A percentile compares a stretch with the other conserved stretches of the same genome.
These are phyloP conservation scores for Pelargonium exstipulatum DNA, from an alignment of 441 rosid genomes.

Conservation along the genomic window DNA sequence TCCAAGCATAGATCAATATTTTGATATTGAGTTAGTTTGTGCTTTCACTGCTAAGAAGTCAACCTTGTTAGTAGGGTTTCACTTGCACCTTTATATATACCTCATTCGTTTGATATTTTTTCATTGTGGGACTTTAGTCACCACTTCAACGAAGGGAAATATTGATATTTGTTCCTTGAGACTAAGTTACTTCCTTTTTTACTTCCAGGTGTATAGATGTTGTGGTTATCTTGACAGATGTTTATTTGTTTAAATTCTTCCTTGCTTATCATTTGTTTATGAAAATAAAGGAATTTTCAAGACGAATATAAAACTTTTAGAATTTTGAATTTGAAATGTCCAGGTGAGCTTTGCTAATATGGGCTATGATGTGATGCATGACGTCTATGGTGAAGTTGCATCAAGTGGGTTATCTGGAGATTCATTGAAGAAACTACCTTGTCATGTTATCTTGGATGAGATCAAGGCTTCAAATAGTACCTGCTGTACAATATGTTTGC, in stretches of 20 bases:
- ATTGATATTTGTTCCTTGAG: not conserved
- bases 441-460: constrained; percentile 49
- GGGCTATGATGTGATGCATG: constrained; percentile 40
- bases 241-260: not conserved
- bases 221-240: not conserved
- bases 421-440: constrained; percentile 55
- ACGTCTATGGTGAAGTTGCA: constrained; percentile 34
- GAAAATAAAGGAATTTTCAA: not conserved
- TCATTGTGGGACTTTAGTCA: too few species aligned
- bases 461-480: constrained; percentile 36
- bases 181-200: not conserved
- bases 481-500: constrained; percentile 72
- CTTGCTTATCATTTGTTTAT: not conserved
- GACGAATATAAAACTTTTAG: not conserved
- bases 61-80: too few species aligned
- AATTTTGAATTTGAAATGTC: constrained; percentile 1
- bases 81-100: too few species aligned
- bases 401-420: constrained; percentile 60
- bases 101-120: too few species aligned
- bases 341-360: constrained; percentile 47
- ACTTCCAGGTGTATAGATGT: not conserved
- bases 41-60: too few species aligned
- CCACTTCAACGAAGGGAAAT: too few species aligned
- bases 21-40: too few species aligned
- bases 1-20: too few species aligned